Base-by-base conservation (phyloP, 192 early-diverging fungal genomes). In the Podila verticillata region DNA sequence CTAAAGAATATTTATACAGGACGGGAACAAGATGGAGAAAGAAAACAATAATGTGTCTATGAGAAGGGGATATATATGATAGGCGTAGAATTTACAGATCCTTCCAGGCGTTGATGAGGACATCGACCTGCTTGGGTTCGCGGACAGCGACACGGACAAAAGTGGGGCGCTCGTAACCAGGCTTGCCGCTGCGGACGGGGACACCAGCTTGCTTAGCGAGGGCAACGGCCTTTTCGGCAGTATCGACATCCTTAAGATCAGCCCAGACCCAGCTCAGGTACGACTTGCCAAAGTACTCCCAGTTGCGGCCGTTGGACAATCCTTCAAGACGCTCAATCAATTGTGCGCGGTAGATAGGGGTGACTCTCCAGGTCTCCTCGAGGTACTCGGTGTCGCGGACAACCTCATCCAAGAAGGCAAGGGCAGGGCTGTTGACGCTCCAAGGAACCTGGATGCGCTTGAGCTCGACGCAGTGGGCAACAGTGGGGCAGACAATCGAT, bases 221-320 rank as follows among this genome's bases (percentile, higher is more conserved):
- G 31, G 79, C 78, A 47, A 93, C 87, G 4, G 92, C 93, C 68
- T 87, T 84, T 54, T 87, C 86, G 1, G 93, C 93, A 5, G 89
- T 81, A 7, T 68, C 68, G 35, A 78, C 88, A 69, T 84, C 84
- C 36, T 75, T 83, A 47, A 93, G 87, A 84, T 96, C 92, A 19
- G 95, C 84, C 95, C 95, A 96, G 34, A 96, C 89, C 93, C 94
- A 96, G 83, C 92, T 94, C 34, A 95, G 77, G 75, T 95, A 96
- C 17, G 77, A 57, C 70, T 92, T 87, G 22, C 95, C 95, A 68
- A 91, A 80, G 84, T 89, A 91, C 39, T 83, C 72, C 94, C 94
- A 96, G 6, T 60, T 44, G 28, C 72, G 68, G 20, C 67, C 73
- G 2, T 72, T 67, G 10, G 67, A 71, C 31, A 70, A 44, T 9